Evolutionary conservation across 2,329 filamentous ascomycete species (phyloP), one percentile per base, ranked within the genome.

Genomic region (Xylaria sp.): DNA sequence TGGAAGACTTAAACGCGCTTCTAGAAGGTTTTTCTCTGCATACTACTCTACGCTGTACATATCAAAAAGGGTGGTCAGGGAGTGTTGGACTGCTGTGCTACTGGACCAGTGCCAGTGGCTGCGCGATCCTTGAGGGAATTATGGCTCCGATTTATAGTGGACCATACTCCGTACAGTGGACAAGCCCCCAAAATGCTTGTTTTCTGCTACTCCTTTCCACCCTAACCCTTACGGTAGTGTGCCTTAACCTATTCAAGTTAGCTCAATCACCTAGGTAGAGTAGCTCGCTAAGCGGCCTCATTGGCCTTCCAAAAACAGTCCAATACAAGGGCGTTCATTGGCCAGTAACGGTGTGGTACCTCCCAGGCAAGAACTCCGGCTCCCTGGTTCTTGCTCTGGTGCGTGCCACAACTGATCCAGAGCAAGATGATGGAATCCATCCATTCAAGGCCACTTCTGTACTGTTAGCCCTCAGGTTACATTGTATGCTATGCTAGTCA

Each of bases 161-260:
- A 37, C 52, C 52, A 20, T 37, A 37, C 34, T 10, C 7, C 34
- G 34, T 37, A 56, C 39, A 64, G 66, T 60, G 18, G 37, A 13
- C 58, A 59, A 61, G 55, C 63, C 67, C 56, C 63, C 10, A 20
- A 69, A 69, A 67, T 54, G 67, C 67, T 69, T 69, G 59, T 69
- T 69, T 69, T 69, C 59, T 66, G 23, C 59, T 48, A 55, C 39
- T 34, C 25, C 28, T 18, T 15, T 18, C 31, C 12, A 3, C 52
- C 52, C 9, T 8, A 52, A 20, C 48, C n/a, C 48, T 51, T 20
- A 20, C 15, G 8, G 18, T n/a, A 34, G 28, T 18, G 13, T 54
- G 15, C 4, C 15, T 46, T n/a, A 7, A 46, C 15, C 41, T n/a
- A 46, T 4, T 1, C 18, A 7, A n/a, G 6, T 46, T 13, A 7